Evolutionary conservation across 2,329 filamentous ascomycete species (phyloP), one percentile per base, ranked within the genome.

Genomic region (Dactylellina leptospora): DNA sequence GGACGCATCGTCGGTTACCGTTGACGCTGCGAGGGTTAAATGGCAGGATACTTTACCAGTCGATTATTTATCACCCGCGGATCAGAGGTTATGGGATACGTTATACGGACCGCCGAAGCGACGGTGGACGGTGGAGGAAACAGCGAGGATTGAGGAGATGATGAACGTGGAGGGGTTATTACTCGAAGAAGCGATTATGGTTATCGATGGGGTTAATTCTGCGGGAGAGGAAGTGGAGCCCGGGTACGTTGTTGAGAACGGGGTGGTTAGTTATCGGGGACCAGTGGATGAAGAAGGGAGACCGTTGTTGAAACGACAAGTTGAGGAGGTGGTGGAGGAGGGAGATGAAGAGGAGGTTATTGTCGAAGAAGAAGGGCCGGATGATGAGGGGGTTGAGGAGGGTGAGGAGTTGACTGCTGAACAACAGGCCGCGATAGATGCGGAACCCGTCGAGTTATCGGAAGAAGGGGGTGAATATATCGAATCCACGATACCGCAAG

Each of bases 81-180:
- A 71, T 10, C 50, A 56, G 22, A 13, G 66, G 22, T 18, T 71
- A 16, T 71, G 66, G 66, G 48, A 58, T 47, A 71, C 66, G 11
- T 58, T 71, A 8, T 71, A 71, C 33, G 66, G 66, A 16, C 42
- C 53, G 13, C 66, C 66, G 16, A 71, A 58, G 23, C 50, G 66
- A 4, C 16, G 22, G 25, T 71, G 66, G 66, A 45, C 16, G n/a
- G 20, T n/a, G 6, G 33, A 71, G n/a, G 66, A 71, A 30, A 50
- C 66, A 0, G 16, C 9, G 11, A 50, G 51, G 28, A 71, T 71
- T 9, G 66, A 71, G 18, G 23, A 22, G n/a, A 58, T 71, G 36
- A 42, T 71, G 33, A 38, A n/a, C 27, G 4, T 9, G 2, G 66
- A 63, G 18, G 66, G 58, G 25, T 28, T 71, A 16, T 38, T 71